phyloP scores from a whole-genome alignment of 2,329 filamentous ascomycete species.

The Sarocladium brachiariae region DNA sequence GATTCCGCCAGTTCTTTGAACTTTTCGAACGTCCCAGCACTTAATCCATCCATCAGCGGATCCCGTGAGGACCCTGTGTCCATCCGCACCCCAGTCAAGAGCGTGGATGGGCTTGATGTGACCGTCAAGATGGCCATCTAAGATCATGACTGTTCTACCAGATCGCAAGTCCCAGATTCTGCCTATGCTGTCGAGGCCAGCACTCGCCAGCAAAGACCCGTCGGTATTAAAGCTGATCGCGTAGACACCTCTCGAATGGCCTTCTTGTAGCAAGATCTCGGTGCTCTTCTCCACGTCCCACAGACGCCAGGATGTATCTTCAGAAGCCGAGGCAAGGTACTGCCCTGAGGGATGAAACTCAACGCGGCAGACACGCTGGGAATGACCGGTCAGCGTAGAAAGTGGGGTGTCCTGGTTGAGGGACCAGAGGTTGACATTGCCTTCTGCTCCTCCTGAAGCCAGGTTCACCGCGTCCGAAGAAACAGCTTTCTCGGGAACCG shows the following conservation, averaged over 20 bases:
- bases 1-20: slow-evolving; percentile 74
- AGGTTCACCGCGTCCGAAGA: slow-evolving; percentile 73
- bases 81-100: slow-evolving; percentile 86
- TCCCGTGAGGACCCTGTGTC: slow-evolving; percentile 85
- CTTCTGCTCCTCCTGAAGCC: slow-evolving; percentile 84
- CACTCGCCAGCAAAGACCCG: slow-evolving; percentile 82
- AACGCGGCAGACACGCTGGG: slow-evolving; percentile 79
- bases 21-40: slow-evolving; percentile 94
- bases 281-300: slow-evolving; percentile 87
- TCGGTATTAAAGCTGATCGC: slow-evolving; percentile 85
- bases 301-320: slow-evolving; percentile 92
- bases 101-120: slow-evolving; percentile 89
- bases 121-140: slow-evolving; percentile 76
- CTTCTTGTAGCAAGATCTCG: slow-evolving; percentile 84
- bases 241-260: slow-evolving; percentile 90
- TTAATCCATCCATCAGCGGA: slow-evolving; percentile 95
- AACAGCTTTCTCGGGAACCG: slow-evolving; percentile 61
- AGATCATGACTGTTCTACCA: slow-evolving; percentile 89
- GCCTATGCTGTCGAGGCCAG: slow-evolving; percentile 90
- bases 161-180: slow-evolving; percentile 93
- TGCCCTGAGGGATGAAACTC: slow-evolving; percentile 91
- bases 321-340: slow-evolving; percentile 87
- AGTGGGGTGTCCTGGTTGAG: slow-evolving; percentile 79
- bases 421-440: slow-evolving; percentile 84
- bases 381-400: slow-evolving; percentile 75